Base-by-base conservation (phyloP, 1,284 basidiomycete genomes). In the Cerrena zonata region DNA sequence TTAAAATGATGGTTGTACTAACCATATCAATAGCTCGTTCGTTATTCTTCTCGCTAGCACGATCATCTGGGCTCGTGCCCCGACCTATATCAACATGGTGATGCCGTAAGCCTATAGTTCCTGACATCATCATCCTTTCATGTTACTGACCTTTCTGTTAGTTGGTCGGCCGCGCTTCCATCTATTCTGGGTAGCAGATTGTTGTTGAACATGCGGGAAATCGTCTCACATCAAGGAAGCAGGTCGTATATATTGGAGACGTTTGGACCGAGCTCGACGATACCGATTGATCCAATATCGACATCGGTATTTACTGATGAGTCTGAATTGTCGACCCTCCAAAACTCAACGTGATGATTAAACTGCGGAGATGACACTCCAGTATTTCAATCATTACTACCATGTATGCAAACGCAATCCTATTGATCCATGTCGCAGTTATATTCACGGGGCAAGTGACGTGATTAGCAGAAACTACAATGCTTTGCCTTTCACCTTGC, bases 161-260 rank as follows among this genome's bases (percentile, higher is more conserved):
- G 64, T 2, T 66, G 64, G 64, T 62, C 62, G 11, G 58, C 56
- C 13, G 56, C 56, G 12, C 48, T 58, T 18, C 56, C 58, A 1
- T 58, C 58, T 5, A 34, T 60, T 13, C 55, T 60, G 12, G 58
- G 56, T 5, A 55, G 56, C 37, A 49, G 54, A 23, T 49, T 58
- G 27, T 47, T 60, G 15, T 50, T 60, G 21, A 49, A 45, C 39
- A 60, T 58, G 56, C 56, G 56, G 22, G 56, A 60, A 34, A 47
- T 50, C 5, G 53, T 58, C 13, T 44, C 12, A 25, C 46, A 36
- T 19, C 25, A 43, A 12, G 25, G 22, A 5, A n/a, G 18, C 5
- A 39, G 39, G 11, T 53, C 56, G 1, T 57, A 57, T 34, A 53
- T 57, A 10, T 5, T 57, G 15, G 56, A 57, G 18, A 7, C 42